Base-by-base conservation (phyloP, 176 grass and related monocot species). In the Phyllostachys edulis region DNA sequence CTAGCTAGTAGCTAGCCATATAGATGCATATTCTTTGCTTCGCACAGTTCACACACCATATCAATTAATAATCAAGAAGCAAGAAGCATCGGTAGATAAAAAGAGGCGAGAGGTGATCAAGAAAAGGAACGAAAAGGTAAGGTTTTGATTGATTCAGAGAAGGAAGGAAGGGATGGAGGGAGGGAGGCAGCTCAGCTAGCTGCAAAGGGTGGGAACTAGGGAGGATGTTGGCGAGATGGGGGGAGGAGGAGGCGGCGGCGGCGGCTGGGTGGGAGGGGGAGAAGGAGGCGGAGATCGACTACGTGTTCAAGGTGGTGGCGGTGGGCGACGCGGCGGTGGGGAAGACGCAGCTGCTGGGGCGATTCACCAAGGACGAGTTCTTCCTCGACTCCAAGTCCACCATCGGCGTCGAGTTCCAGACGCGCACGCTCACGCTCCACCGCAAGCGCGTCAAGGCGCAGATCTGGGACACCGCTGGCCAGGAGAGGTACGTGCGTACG, bases 381-480 rank as follows among this genome's bases (percentile, higher is more conserved):
- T 90, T 87, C 76, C 89, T 94, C 85, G 94, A 97, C 86, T 97
- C 94, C 73, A 97, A 94, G 85, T 86, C 94, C 90, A 97, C 94
- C 87, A 97, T 97, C 81, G 94, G 94, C 52, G 92, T 97, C 55
- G 94, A 97, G 89, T 97, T 94, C 92, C 89, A 87, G 80, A 75
- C 89, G 2, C 67, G 89, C 40, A 87, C 84, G 2, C 80, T 90
- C 85, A 75, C 75, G 17, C 60, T 90, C 84, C 84, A 80, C 75
- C 80, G 85, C 67, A 94, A 94, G 81, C 89, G 61, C 5, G 83
- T 97, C 90, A 97, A 94, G 88, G 88, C 94, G 79, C 94, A 97
- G 90, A 97, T 97, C 84, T 97, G 94, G 94, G 94, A 97, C 89
- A 97, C 94, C 73, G 94, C 94, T 5, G 94, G 94, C 0, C 94